Evolutionary conservation across 2,329 filamentous ascomycete genomes (phyloP).

Genomic region (Pyricularia grisea): DNA sequence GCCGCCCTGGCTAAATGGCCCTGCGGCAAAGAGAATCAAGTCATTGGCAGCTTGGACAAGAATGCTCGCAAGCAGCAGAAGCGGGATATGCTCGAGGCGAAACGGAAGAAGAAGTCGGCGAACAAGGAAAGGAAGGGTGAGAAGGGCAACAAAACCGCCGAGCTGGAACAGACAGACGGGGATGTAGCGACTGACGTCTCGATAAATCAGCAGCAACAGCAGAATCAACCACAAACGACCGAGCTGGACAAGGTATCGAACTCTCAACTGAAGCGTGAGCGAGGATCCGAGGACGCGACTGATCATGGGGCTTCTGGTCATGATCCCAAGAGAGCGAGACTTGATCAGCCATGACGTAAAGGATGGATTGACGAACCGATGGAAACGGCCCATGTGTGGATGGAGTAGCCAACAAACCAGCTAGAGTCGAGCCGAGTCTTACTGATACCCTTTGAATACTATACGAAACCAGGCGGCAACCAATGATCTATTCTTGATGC

Average conservation of each 20-base stretch:
- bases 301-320: not conserved
- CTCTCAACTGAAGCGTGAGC: not conserved
- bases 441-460: not conserved
- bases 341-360: not conserved
- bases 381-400: not conserved
- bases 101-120: slow-evolving; percentile 24
- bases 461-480: not conserved
- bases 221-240: not conserved
- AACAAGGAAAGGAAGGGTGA: not conserved
- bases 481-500: not conserved
- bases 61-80: slow-evolving; percentile 47
- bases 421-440: not conserved
- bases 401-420: not conserved
- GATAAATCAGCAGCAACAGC: not conserved
- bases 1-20: slow-evolving; percentile 56
- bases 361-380: not conserved
- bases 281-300: not conserved
- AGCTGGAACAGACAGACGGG: not conserved
- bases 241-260: not conserved
- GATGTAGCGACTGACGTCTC: not conserved
- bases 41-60: slow-evolving; percentile 45
- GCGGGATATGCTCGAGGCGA: slow-evolving; percentile 37
- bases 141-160: not conserved
- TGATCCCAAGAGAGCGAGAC: not conserved
- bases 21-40: slow-evolving; percentile 40